These are phyloP conservation scores for Collybia sp. DNA, from an alignment of 768 basidiomycete species.

Conservation along the genomic window DNA sequence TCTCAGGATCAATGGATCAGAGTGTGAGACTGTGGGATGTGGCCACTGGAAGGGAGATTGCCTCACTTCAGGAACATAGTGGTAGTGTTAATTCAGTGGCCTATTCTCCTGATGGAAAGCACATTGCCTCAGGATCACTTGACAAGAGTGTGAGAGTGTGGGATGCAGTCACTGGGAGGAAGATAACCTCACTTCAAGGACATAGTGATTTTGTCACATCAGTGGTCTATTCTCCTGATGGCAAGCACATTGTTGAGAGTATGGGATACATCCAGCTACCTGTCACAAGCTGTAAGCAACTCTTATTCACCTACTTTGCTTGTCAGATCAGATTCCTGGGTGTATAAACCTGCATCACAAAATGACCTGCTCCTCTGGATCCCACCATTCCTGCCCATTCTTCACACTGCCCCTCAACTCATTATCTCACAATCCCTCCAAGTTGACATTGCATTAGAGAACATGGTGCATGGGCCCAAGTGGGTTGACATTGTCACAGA, in stretches of 20 bases:
- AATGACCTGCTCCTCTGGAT: no score
- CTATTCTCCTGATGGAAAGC: not conserved
- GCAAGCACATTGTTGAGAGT: conserved; percentile 13
- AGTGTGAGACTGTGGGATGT: conserved; percentile 25
- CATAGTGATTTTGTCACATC: conserved; percentile 2
- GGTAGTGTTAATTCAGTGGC: conserved; percentile 6
- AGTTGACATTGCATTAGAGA: no score
- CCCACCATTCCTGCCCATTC: no score
- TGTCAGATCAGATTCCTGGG: no score
- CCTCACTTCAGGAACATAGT: not conserved
- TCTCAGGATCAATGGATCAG: conserved; percentile 11
- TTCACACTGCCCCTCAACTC: no score
- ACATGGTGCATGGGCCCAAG: no score
- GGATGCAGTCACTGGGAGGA: conserved; percentile 7
- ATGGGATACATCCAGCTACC: conserved; percentile 2
- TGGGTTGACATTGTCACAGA: no score
- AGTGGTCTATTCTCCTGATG: conserved; percentile 14
- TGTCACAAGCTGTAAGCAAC: no score
- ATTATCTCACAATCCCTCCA: no score
- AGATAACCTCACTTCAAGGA: conserved; percentile 3
- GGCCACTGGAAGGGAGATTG: conserved; percentile 7
- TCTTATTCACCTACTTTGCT: no score
- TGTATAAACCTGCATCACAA: no score
- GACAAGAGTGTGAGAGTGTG: conserved; percentile 9
- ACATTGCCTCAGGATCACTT: not conserved